phyloP scores from a whole-genome alignment of 2,329 filamentous ascomycete genomes.

The Talaromyces amestolkiae region DNA sequence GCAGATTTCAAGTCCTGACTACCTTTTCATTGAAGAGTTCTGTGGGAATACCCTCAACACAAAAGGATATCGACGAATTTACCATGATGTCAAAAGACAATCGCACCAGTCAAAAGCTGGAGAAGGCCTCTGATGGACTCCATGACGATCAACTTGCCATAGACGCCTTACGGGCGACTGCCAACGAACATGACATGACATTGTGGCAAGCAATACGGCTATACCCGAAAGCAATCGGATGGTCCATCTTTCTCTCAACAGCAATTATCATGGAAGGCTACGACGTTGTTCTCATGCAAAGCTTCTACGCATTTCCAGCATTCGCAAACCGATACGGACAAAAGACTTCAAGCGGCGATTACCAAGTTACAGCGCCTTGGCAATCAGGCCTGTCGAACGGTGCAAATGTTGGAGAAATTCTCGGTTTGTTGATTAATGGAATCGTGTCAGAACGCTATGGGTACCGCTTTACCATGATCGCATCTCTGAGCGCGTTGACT shows the following conservation, averaged over 20 bases:
- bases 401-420: conserved; percentile 46
- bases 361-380: conserved; percentile 44
- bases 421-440: conserved; percentile 52
- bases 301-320: conserved; percentile 61
- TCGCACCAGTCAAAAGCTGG: neutral
- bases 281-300: conserved; percentile 76
- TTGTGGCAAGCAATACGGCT: conserved; percentile 72
- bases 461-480: conserved; percentile 51
- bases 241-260: conserved; percentile 80
- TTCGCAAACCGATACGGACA: conserved; percentile 44
- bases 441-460: conserved; percentile 52
- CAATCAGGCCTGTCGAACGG: conserved; percentile 48
- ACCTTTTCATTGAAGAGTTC: too few relatives aligned
- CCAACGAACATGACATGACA: conserved; percentile 62
- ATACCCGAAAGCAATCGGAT: conserved; percentile 82
- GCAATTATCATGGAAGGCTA: conserved; percentile 92
- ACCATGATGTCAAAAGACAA: neutral
- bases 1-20: neutral
- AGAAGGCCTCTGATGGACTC: neutral
- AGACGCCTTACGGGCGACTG: conserved; percentile 43
- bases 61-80: neutral
- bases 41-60: neutral
- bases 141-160: conserved; percentile 27
- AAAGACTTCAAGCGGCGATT: conserved; percentile 29
- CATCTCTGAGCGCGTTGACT: conserved; percentile 45